A percentile compares a stretch with the other conserved stretches of the same genome.
Conservation (phyloP, 2,329 filamentous ascomycete genomes). For the Lachnellula cervina region DNA sequence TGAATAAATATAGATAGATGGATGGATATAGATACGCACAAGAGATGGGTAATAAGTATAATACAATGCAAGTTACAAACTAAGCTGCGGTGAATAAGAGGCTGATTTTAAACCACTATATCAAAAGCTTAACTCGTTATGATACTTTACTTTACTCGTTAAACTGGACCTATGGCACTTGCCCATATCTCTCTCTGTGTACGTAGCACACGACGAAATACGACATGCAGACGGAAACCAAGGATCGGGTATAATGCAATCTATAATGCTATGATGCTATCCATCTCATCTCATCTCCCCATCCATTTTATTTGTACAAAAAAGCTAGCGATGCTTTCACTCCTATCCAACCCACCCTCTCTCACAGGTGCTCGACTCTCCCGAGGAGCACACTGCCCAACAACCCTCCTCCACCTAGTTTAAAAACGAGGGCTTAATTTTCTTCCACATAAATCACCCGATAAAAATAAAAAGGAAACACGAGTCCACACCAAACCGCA, state of each 20-base stretch:
- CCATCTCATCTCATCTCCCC: neutral
- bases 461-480: neutral
- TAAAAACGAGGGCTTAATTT: neutral
- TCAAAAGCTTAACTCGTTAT: no score
- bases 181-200: no score
- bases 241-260: slow-evolving; percentile 18
- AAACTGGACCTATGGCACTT: no score
- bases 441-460: neutral
- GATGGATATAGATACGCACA: no score
- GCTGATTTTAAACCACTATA: no score
- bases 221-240: neutral
- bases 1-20: no score
- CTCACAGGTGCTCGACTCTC: neutral
- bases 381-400: neutral
- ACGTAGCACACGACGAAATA: no score
- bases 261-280: slow-evolving; percentile 10
- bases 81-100: no score
- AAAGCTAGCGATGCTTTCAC: neutral
- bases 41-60: no score
- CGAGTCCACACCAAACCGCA: no score
- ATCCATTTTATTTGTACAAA: neutral
- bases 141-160: no score
- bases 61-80: no score
- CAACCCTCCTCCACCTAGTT: neutral
- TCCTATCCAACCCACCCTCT: neutral